Conservation (phyloP, 176 grass and related monocot genomes). For the Saccharum spontaneum region DNA sequence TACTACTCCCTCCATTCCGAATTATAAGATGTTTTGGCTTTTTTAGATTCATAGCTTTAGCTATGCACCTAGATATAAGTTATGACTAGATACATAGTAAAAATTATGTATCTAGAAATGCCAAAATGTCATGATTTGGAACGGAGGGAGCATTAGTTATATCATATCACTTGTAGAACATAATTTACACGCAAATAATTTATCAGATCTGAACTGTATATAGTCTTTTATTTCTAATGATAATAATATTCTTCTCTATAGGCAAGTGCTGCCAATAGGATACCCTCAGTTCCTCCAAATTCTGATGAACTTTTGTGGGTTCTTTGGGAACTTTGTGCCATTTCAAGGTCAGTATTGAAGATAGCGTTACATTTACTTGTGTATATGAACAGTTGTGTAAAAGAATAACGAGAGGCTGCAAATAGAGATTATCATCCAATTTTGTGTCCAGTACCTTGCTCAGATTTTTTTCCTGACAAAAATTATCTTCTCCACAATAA, state of each 20-base stretch:
- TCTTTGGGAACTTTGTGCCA: constrained; percentile 96
- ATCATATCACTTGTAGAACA: constrained; percentile 3
- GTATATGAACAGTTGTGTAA: constrained; percentile 17
- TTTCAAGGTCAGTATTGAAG: constrained; percentile 70
- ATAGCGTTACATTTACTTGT: constrained; percentile 7
- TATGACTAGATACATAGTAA: neutral
- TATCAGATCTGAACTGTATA: constrained; percentile 11
- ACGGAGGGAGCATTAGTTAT: neutral
- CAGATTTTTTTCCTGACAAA: neutral
- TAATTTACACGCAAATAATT: neutral
- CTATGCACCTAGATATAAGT: neutral
- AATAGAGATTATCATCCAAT: constrained; percentile 11
- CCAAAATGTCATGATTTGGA: neutral
- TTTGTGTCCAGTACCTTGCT: neutral
- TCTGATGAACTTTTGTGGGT: constrained; percentile 94
- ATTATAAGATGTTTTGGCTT: neutral
- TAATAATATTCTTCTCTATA: constrained; percentile 38
- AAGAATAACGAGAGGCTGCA: constrained; percentile 8
- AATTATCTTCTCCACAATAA: neutral
- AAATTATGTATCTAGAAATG: neutral
- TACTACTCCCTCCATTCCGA: neutral
- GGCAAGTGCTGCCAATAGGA: constrained; percentile 78
- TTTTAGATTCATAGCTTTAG: neutral
- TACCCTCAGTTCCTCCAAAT: constrained; percentile 64
- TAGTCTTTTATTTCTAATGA: constrained; percentile 21